These are phyloP conservation scores for Phytophthora constricta DNA, from an alignment of 352 stramenopile genomes.

Conservation along the genomic window DNA sequence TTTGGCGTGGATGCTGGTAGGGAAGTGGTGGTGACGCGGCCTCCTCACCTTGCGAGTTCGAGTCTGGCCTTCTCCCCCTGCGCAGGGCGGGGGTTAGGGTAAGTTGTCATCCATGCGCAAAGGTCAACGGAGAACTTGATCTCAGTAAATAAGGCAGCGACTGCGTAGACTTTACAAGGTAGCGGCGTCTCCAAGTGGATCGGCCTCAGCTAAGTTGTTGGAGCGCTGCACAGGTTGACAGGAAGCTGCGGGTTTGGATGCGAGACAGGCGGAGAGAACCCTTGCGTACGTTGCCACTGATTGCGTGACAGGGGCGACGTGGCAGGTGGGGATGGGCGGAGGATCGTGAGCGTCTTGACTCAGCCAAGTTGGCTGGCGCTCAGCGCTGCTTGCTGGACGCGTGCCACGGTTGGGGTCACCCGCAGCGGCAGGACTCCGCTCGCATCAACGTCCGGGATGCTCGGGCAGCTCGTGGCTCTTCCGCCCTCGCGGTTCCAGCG, in stretches of 20 bases:
- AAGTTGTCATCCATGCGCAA: too few relatives aligned
- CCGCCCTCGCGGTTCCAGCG: neutral
- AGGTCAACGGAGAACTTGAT: too few relatives aligned
- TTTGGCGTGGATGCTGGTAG: neutral
- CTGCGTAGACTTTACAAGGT: too few relatives aligned
- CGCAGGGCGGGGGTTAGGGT: neutral
- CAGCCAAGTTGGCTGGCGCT: neutral
- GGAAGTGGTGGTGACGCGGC: conserved; percentile 41
- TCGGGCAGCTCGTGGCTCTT: too few relatives aligned
- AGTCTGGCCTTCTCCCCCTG: neutral
- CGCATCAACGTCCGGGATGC: neutral
- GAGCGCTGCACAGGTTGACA: neutral
- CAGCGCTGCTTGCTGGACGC: neutral
- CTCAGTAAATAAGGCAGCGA: too few relatives aligned
- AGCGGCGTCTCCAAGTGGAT: too few relatives aligned
- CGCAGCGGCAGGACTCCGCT: too few relatives aligned
- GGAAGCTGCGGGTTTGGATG: neutral
- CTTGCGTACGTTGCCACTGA: neutral
- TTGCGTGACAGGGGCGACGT: conserved; percentile 29
- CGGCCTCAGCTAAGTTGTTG: neutral
- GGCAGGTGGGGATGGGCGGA: neutral
- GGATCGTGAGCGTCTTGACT: neutral
- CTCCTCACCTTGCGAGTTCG: conserved; percentile 33
- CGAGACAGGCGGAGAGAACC: neutral
- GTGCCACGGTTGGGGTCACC: too few relatives aligned